Evolutionary conservation across 1,284 basidiomycete species (phyloP).

Genomic region (Coriolopsis trogii): DNA sequence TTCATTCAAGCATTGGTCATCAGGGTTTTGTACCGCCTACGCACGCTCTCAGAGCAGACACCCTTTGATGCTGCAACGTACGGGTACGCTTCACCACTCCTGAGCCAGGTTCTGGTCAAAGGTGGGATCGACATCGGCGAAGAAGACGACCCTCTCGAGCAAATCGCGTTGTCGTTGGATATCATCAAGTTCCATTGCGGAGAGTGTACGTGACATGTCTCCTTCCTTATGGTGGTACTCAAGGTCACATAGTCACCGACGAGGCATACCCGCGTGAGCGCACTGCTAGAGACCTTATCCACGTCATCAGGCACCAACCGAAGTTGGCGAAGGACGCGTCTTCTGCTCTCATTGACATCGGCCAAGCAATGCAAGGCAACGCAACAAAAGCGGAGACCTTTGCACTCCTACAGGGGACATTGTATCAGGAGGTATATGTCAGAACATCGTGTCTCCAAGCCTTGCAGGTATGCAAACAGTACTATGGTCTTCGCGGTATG

Average conservation of each 20-base stretch:
- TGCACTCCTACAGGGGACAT: constrained; percentile 73
- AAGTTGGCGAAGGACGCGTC: constrained; percentile 88
- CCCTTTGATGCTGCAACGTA: constrained; percentile 88
- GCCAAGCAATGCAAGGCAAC: constrained; percentile 77
- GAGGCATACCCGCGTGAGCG: constrained; percentile 71
- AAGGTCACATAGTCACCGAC: constrained; percentile 55
- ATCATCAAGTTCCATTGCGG: constrained; percentile 86
- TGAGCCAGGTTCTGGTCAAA: constrained; percentile 69
- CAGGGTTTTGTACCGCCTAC: constrained; percentile 87
- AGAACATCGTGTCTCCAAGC: constrained; percentile 92
- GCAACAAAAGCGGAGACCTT: constrained; percentile 67
- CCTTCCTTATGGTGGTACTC: constrained; percentile 1
- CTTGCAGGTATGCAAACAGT: constrained; percentile 81
- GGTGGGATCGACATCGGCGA: constrained; percentile 68
- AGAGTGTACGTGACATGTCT: constrained; percentile 64
- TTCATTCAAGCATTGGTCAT: constrained; percentile 65
- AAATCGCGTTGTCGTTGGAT: constrained; percentile 83
- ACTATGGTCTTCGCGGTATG: too few relatives aligned
- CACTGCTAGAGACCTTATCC: constrained; percentile 75
- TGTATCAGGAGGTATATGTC: constrained; percentile 90
- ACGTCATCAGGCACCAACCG: constrained; percentile 79
- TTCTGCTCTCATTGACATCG: constrained; percentile 81
- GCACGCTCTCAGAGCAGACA: constrained; percentile 80
- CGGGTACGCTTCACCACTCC: constrained; percentile 80
- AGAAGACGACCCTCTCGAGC: constrained; percentile 85